A percentile compares a stretch with the other conserved stretches of the same genome.
Conservation (phyloP, 2,329 filamentous ascomycete genomes). For the Calonectria pteridis region DNA sequence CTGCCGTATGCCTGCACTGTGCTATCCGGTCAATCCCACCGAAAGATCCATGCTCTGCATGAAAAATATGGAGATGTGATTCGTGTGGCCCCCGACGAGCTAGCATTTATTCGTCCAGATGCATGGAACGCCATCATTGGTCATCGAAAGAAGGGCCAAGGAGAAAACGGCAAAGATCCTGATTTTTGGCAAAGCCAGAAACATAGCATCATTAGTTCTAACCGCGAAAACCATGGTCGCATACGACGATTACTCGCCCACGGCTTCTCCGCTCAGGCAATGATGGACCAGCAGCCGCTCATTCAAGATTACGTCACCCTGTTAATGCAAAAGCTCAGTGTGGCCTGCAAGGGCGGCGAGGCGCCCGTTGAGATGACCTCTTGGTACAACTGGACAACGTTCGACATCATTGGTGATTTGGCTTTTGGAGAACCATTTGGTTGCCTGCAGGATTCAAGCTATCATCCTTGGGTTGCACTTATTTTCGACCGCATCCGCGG, state of each 20-base stretch:
- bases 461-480: not conserved
- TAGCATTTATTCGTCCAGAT: conserved; percentile 41
- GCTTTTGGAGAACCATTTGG: conserved; percentile 45
- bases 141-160: not conserved
- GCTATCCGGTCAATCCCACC: not conserved
- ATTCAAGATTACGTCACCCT: conserved; percentile 55
- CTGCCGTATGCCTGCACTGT: not conserved
- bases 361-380: conserved; percentile 37
- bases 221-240: conserved; percentile 24
- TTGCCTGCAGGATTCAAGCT: conserved; percentile 24
- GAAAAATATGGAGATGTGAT: conserved; percentile 50
- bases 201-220: conserved; percentile 19
- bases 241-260: conserved; percentile 33
- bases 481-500: not conserved
- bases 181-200: not conserved
- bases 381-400: conserved; percentile 48
- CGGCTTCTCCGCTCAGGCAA: conserved; percentile 41
- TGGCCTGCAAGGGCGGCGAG: conserved; percentile 35
- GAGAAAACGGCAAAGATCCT: conserved; percentile 3
- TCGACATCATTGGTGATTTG: conserved; percentile 48
- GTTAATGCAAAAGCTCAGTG: conserved; percentile 52
- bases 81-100: conserved; percentile 53
- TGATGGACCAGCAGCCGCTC: conserved; percentile 42
- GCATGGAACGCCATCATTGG: conserved; percentile 26
- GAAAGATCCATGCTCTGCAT: conserved; percentile 27